Evolutionary conservation across 129 eudicot genomes (phyloP), one percentile per base, ranked within the genome.

Genomic region (Dittrichia graveolens): DNA sequence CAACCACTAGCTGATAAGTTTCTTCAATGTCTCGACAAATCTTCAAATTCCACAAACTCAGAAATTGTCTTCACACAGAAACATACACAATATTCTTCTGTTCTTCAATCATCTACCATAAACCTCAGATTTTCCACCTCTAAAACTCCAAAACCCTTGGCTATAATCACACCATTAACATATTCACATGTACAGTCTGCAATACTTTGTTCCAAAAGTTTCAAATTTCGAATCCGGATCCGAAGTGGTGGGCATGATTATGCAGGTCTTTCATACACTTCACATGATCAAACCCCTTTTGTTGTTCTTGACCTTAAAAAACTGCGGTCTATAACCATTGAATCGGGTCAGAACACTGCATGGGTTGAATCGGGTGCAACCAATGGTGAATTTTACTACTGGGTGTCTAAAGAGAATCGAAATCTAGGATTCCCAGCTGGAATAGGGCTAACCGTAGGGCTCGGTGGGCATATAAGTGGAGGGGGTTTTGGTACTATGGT

Each of bases 171-270:
- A 24, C 73, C 73, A 2, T 24, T 24, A 3, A 49, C 42, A 13
- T 49, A 67, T 34, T 49, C 73, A n/a, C 73, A 67, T 37, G 44
- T 37, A 12, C 73, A 48, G 47, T 49, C 73, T 7, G 34, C 44
- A 37, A 31, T 67, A 34, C 11, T 65, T 13, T 75, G 79, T 41
- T 75, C 57, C 47, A 43, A 54, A 41, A 50, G 2, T 39, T 38
- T 49, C 39, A 69, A 24, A 4, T 16, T 39, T 40, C 53, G 18
- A 12, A 52, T 75, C 14, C 34, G 79, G 38, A 75, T n/a, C 37
- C 56, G 79, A 65, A 75, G 79, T n/a, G 79, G 72, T 2, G 79
- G 73, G 37, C 79, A 75, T 13, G 79, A 75, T 48, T 75, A 48
- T 1, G 72, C 58, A 40, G 79, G 79, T 4, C 44, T 75, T 50